Conservation (phyloP, 768 basidiomycete species). For the Cystobasidium onofrii region DNA sequence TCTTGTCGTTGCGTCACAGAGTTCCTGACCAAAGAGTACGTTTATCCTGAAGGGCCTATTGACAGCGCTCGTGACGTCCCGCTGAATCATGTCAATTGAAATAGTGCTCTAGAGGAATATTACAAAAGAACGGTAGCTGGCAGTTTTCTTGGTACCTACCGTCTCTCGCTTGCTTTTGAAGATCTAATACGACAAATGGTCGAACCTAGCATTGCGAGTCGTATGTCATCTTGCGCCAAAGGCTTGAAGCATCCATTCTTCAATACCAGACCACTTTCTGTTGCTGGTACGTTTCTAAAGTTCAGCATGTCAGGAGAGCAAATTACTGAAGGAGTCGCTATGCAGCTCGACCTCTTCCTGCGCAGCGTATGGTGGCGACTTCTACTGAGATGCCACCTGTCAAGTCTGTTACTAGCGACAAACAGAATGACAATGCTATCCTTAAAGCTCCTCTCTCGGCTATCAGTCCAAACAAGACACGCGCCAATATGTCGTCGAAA, state of each 20-base stretch:
- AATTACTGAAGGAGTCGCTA: no score
- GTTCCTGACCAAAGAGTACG: conserved; percentile 59
- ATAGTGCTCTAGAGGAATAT: conserved; percentile 65
- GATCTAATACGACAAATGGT: conserved; percentile 38
- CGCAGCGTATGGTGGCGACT: neutral
- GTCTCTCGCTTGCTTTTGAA: conserved; percentile 35
- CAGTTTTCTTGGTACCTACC: conserved; percentile 34
- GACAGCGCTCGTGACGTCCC: no score
- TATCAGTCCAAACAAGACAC: neutral
- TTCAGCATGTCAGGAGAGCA: no score
- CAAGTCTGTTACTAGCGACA: neutral
- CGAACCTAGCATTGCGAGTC: conserved; percentile 27
- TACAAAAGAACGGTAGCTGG: conserved; percentile 51
- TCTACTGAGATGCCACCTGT: neutral
- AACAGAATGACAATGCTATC: neutral
- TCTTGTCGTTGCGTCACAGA: neutral
- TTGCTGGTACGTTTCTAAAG: neutral
- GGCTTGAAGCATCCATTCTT: conserved; percentile 39
- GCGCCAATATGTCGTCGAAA: neutral
- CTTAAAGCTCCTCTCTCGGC: neutral
- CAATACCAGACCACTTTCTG: neutral
- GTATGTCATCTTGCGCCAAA: conserved; percentile 32
- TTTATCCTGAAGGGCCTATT: conserved; percentile 52
- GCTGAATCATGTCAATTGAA: no score
- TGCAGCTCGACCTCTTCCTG: neutral